Percentiles rank a stretch among this genome's conserved stretches.
These are phyloP conservation scores for Dimocarpus longan DNA, from an alignment of 345 rosid species.

Conservation along the genomic window DNA sequence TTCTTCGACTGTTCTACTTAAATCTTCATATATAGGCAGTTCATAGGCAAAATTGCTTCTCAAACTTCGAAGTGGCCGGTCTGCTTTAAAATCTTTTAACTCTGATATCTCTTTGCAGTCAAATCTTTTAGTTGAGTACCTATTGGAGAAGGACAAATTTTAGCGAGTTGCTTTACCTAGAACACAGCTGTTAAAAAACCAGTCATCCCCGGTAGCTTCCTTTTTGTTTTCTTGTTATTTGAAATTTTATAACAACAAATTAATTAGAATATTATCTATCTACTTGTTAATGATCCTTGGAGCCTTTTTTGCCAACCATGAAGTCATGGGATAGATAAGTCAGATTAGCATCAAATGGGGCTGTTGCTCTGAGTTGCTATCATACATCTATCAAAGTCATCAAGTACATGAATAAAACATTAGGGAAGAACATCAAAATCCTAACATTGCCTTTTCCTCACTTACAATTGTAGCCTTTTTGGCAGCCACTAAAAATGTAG, in stretches of 20 bases:
- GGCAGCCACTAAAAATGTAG: not conserved
- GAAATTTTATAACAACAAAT: not conserved
- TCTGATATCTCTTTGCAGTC: not conserved
- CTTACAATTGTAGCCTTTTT: not conserved
- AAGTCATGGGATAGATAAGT: not conserved
- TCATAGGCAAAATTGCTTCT: not conserved
- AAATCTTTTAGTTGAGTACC: not conserved
- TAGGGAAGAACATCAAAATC: not conserved
- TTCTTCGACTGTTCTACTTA: not conserved
- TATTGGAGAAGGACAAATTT: not conserved
- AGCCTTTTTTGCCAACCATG: not conserved
- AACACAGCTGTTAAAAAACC: not conserved
- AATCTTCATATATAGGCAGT: not conserved
- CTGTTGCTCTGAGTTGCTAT: not conserved
- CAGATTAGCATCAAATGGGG: not conserved
- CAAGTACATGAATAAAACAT: not conserved
- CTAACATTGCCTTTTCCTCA: not conserved
- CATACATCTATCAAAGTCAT: not conserved
- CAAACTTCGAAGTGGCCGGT: not conserved
- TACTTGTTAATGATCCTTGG: not conserved
- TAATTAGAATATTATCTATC: not conserved
- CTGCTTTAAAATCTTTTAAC: not conserved
- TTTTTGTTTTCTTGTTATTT: not conserved
- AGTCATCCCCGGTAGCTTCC: not conserved
- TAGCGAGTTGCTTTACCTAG: not conserved